phyloP scores from a whole-genome alignment of 139 green algal species.

The Limnomonas spitsbergensis region DNA sequence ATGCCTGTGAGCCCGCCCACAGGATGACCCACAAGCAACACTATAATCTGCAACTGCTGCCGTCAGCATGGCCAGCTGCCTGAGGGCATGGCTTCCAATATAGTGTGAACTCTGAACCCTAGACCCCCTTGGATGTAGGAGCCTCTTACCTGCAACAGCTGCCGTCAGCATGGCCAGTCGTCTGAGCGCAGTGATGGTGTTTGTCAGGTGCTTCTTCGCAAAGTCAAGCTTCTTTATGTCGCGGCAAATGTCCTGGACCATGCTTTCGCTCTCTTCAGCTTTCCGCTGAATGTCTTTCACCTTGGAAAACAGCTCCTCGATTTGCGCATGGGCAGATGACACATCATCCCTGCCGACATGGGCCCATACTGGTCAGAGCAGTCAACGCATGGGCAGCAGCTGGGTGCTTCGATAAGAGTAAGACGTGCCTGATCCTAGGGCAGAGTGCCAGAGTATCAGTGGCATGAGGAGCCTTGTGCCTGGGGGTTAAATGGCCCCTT shows the following conservation, averaged over 20 bases:
- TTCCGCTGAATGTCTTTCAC: constrained; percentile 88
- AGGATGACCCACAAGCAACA: too few relatives aligned
- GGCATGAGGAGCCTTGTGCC: neutral
- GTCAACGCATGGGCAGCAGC: neutral
- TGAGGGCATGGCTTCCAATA: too few relatives aligned
- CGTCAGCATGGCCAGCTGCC: too few relatives aligned
- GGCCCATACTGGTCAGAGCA: constrained; percentile 1
- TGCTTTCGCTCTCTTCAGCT: constrained; percentile 84
- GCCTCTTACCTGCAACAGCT: constrained; percentile 49
- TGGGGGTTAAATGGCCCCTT: too few relatives aligned
- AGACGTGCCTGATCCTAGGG: too few relatives aligned
- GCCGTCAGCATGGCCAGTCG: constrained; percentile 91
- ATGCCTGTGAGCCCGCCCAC: too few relatives aligned
- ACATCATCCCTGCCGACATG: constrained; percentile 76
- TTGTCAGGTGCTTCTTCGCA: constrained; percentile 93
- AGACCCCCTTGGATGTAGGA: too few relatives aligned
- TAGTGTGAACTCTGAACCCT: too few relatives aligned
- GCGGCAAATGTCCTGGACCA: constrained; percentile 96
- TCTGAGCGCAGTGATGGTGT: constrained; percentile 90
- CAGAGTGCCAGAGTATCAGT: neutral
- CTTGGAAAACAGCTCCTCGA: constrained; percentile 75
- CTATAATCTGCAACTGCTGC: too few relatives aligned
- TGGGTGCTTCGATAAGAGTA: constrained; percentile 1
- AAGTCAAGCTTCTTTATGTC: constrained; percentile 96
- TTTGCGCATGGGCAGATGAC: constrained; percentile 54